Conservation (phyloP, 2,329 filamentous ascomycete species). For the Alternaria sp. region DNA sequence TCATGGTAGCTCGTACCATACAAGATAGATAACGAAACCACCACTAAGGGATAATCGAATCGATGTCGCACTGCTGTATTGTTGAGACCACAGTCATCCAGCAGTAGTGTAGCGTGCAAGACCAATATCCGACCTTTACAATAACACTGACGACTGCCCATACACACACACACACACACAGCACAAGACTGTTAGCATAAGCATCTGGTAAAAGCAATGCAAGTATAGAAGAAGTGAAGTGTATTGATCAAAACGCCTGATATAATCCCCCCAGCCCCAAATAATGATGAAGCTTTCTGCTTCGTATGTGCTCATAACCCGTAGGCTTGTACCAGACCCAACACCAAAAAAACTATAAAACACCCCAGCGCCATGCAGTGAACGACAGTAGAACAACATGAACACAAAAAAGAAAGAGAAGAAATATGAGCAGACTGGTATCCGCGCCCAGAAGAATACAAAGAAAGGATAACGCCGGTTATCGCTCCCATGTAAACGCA, state of each 20-base stretch:
- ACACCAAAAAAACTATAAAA: background rate
- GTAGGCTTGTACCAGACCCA: background rate
- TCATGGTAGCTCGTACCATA: too few relatives aligned
- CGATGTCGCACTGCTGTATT: too few relatives aligned
- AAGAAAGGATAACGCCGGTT: background rate
- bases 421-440: background rate
- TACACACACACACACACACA: too few relatives aligned
- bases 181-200: too few relatives aligned
- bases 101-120: too few relatives aligned
- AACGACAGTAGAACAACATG: constrained; percentile 1
- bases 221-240: background rate
- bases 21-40: too few relatives aligned
- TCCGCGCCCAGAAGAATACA: background rate
- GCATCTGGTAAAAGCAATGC: too few relatives aligned
- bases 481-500: background rate
- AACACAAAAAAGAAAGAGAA: background rate
- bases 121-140: too few relatives aligned
- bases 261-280: background rate
- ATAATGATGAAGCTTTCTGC: background rate
- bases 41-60: too few relatives aligned
- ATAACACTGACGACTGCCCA: too few relatives aligned
- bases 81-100: too few relatives aligned
- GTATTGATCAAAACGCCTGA: background rate
- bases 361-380: constrained; percentile 10
- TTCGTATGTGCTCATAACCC: constrained; percentile 1